Evolutionary conservation across 73 alveolate genomes (phyloP).

Genomic region (Effrenium voratum): DNA sequence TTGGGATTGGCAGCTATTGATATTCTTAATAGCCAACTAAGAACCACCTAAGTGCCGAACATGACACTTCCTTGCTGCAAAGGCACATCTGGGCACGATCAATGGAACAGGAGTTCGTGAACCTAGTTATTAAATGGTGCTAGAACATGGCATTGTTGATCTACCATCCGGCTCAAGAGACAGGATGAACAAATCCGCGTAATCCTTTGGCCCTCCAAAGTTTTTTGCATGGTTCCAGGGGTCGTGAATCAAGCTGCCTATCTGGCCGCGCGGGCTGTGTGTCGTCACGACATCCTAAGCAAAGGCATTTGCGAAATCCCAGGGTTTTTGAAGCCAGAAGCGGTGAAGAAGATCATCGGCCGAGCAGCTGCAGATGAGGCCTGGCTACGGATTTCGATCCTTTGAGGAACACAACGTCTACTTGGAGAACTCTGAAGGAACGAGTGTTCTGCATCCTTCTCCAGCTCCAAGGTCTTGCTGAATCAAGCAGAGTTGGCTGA

Average conservation of each 20-base stretch:
- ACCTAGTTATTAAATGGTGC: too few relatives aligned
- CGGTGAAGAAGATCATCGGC: constrained; percentile 5
- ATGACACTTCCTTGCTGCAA: too few relatives aligned
- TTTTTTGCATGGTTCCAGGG: background rate
- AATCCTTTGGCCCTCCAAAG: background rate
- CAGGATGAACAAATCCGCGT: too few relatives aligned
- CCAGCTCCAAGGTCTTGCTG: constrained; percentile 18
- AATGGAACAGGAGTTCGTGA: too few relatives aligned
- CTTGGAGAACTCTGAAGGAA: background rate
- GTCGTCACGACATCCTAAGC: constrained; percentile 36
- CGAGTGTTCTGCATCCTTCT: constrained; percentile 27
- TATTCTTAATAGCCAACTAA: too few relatives aligned
- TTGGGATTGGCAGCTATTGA: too few relatives aligned
- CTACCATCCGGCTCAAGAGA: too few relatives aligned
- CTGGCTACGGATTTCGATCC: constrained; percentile 28
- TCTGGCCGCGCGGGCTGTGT: constrained; percentile 42
- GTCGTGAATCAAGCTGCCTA: constrained; percentile 19
- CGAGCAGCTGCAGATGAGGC: constrained; percentile 8
- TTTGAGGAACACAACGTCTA: constrained; percentile 46
- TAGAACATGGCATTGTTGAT: too few relatives aligned
- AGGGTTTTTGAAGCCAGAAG: background rate
- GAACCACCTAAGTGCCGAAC: too few relatives aligned
- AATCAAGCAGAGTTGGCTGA: constrained; percentile 50
- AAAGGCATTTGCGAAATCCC: constrained; percentile 47
- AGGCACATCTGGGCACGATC: too few relatives aligned